phyloP scores from a whole-genome alignment of 2,329 filamentous ascomycete genomes.

The Cyphellophora europaea region DNA sequence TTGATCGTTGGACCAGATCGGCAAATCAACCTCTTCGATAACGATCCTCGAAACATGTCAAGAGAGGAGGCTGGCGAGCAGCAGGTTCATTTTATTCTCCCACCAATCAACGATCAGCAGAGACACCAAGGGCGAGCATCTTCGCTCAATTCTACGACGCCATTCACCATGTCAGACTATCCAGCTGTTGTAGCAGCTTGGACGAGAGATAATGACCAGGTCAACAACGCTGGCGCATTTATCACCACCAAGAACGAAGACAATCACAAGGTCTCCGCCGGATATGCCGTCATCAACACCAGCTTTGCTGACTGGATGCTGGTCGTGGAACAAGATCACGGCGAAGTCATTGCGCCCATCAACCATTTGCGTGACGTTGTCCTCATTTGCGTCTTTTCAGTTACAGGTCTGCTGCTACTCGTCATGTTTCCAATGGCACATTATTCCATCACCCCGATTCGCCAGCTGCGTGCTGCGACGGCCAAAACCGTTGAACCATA shows the following conservation, averaged over 20 bases:
- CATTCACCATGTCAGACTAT: conserved; percentile 54
- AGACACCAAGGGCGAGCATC: conserved; percentile 13
- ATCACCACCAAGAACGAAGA: conserved; percentile 68
- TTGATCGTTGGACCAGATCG: conserved; percentile 61
- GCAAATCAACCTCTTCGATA: conserved; percentile 54
- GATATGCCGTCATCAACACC: conserved; percentile 62
- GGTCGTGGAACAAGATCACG: conserved; percentile 64
- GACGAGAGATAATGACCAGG: conserved; percentile 35
- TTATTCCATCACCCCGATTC: conserved; percentile 70
- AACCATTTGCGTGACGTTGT: conserved; percentile 67
- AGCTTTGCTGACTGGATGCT: conserved; percentile 72
- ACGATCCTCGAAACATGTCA: conserved; percentile 20
- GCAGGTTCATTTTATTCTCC: conserved; percentile 15
- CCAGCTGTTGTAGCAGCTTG: conserved; percentile 55
- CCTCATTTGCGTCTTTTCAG: conserved; percentile 76
- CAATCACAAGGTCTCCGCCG: conserved; percentile 61
- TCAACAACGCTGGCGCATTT: conserved; percentile 60
- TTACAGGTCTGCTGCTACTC: conserved; percentile 61
- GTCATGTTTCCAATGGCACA: conserved; percentile 72
- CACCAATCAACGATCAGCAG: conserved; percentile 10
- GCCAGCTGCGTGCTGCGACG: conserved; percentile 65
- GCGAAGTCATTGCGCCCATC: conserved; percentile 70
- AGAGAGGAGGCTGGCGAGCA: conserved; percentile 28
- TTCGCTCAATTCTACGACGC: conserved; percentile 26
- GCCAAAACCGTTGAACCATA: conserved; percentile 59